Evolutionary conservation across 148 eudicot species (phyloP), one percentile per base, ranked within the genome.

Genomic region (Tetragonia tetragonoides): DNA sequence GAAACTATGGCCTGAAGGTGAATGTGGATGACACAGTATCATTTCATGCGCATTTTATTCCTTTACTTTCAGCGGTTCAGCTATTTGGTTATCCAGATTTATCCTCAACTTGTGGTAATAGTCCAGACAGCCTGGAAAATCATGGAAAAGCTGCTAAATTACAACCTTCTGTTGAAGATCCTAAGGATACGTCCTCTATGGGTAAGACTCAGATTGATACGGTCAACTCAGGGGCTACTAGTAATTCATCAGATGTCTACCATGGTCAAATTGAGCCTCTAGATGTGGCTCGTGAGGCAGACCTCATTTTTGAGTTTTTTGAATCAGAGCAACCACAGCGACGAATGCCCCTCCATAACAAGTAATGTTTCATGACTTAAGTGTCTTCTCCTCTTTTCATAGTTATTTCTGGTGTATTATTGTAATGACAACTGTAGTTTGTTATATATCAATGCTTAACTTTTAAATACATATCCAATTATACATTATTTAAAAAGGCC

Each of bases 51-150:
- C 84, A 88, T 82, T 88, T 88, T 84, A 89, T 88, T 74, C 91
- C 91, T n/a, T 85, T 77, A 72, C 77, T 88, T 74, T 88, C 91
- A 49, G 91, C 89, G 6, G 81, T 88, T 81, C 91, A 88, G 85
- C 76, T 88, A 70, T 88, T 88, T 74, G 77, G 85, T 74, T 47
- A 72, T 67, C 69, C 53, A 49, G 42, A 65, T 72, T 53, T 24
- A 47, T 56, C 80, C n/a, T 23, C 80, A 39, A 57, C 72, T 38
- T 66, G 47, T 11, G 54, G 74, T 44, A 66, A 77, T 18, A 53
- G 24, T 24, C 23, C 28, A 24, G 42, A 77, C 14, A 37, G 42
- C 42, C 66, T 37, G 51, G 65, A 38, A 53, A n/a, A 8, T 68
- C 28, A 62, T 39, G 64, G 54, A 24, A 53, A 53, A 66, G 82